Conservation (phyloP, 768 basidiomycete species). For the Kwoniella pini region DNA sequence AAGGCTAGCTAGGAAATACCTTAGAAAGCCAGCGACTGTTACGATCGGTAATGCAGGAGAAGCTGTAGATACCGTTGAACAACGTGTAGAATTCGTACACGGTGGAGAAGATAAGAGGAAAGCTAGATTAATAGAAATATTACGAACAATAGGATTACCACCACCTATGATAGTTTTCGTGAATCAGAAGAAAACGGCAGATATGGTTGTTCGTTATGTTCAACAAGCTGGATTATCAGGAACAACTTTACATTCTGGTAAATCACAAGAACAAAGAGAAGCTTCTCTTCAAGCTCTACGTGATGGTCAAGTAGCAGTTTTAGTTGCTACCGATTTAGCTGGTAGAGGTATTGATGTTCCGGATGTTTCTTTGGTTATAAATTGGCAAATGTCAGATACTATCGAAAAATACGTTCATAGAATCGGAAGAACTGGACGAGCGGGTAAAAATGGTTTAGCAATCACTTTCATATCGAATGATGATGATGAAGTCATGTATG, state of each 20-base stretch:
- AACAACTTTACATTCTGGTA: slow-evolving; percentile 91
- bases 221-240: slow-evolving; percentile 83
- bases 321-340: slow-evolving; percentile 96
- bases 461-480: slow-evolving; percentile 97
- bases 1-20: slow-evolving; percentile 82
- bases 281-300: slow-evolving; percentile 83
- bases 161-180: slow-evolving; percentile 98
- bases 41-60: slow-evolving; percentile 98
- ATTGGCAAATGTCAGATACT: slow-evolving; percentile 94
- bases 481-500: slow-evolving; percentile 95
- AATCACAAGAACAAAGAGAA: slow-evolving; percentile 96
- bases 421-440: slow-evolving; percentile 97
- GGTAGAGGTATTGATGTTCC: slow-evolving; percentile 99
- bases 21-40: slow-evolving; percentile 87
- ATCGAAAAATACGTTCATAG: slow-evolving; percentile 84
- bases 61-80: slow-evolving; percentile 97
- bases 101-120: slow-evolving; percentile 99
- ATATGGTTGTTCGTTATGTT: slow-evolving; percentile 94
- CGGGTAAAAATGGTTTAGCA: slow-evolving; percentile 87
- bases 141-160: slow-evolving; percentile 77
- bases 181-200: slow-evolving; percentile 99
- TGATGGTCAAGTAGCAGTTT: slow-evolving; percentile 77
- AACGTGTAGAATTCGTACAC: slow-evolving; percentile 85
- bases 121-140: slow-evolving; percentile 81
- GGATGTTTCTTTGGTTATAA: slow-evolving; percentile 87